Conservation (phyloP, 306 rosid genomes). For the Pterocarpus santalinus region DNA sequence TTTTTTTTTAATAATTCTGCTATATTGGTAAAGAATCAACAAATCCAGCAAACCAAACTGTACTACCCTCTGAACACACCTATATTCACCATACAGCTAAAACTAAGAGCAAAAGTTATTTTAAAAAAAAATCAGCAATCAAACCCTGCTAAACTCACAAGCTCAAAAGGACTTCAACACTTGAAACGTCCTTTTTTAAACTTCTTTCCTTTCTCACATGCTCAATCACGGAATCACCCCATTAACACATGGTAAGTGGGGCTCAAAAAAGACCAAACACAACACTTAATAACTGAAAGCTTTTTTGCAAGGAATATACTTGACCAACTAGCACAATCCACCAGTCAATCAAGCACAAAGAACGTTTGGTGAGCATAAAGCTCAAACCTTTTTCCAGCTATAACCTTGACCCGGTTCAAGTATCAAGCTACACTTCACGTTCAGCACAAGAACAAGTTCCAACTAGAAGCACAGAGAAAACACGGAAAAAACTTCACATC, state of each 20-base stretch:
- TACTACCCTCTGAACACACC: constrained; percentile 14
- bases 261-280: constrained; percentile 2
- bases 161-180: not conserved
- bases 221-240: not conserved
- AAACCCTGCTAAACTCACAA: constrained; percentile 28
- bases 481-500: constrained; percentile 3
- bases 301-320: not conserved
- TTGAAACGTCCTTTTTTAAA: not conserved
- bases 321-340: constrained; percentile 43
- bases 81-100: not conserved
- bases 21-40: constrained; percentile 1
- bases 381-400: constrained; percentile 17
- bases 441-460: constrained; percentile 14
- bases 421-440: not conserved
- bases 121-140: not conserved
- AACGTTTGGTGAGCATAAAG: constrained; percentile 51
- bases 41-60: constrained; percentile 29
- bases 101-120: not conserved
- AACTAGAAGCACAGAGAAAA: not conserved
- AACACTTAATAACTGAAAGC: constrained; percentile 2
- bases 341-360: constrained; percentile 47
- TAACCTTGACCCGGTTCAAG: constrained; percentile 38
- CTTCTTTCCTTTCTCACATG: not conserved
- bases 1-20: constrained; percentile 12
- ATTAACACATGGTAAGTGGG: constrained; percentile 37